phyloP scores from a whole-genome alignment of 345 rosid genomes.

The Boechera divaricarpa region DNA sequence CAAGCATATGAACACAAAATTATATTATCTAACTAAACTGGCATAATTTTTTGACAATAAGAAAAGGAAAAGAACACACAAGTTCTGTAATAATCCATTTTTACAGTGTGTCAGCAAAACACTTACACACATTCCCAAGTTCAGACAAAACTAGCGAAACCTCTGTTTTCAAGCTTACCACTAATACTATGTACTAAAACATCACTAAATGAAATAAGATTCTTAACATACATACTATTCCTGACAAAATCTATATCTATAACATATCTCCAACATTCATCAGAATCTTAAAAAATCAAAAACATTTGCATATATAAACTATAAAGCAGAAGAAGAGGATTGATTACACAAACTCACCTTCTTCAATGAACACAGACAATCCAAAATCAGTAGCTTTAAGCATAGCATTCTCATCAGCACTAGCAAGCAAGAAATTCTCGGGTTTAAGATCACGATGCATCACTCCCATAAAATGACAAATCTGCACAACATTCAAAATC shows the following conservation, averaged over 20 bases:
- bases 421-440: constrained; percentile 78
- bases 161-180: constrained; percentile 19
- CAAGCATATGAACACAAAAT: constrained; percentile 9
- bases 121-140: not conserved
- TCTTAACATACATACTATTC: not conserved
- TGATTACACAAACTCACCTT: constrained; percentile 53
- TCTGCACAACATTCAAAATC: constrained; percentile 71
- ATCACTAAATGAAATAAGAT: not conserved
- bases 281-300: not conserved
- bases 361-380: constrained; percentile 77
- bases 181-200: not conserved
- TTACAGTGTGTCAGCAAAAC: not conserved
- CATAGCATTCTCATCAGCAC: constrained; percentile 61
- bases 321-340: not conserved
- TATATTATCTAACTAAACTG: constrained; percentile 17
- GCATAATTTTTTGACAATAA: not conserved
- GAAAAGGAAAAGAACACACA: not conserved
- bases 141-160: constrained; percentile 9
- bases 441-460: constrained; percentile 92
- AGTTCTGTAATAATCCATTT: not conserved
- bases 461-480: constrained; percentile 90
- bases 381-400: constrained; percentile 89
- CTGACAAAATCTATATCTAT: not conserved
- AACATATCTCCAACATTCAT: constrained; percentile 3
- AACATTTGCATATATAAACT: not conserved